phyloP scores from a whole-genome alignment of 2,329 filamentous ascomycete genomes.

The Zelopaecilomyces penicillatus region DNA sequence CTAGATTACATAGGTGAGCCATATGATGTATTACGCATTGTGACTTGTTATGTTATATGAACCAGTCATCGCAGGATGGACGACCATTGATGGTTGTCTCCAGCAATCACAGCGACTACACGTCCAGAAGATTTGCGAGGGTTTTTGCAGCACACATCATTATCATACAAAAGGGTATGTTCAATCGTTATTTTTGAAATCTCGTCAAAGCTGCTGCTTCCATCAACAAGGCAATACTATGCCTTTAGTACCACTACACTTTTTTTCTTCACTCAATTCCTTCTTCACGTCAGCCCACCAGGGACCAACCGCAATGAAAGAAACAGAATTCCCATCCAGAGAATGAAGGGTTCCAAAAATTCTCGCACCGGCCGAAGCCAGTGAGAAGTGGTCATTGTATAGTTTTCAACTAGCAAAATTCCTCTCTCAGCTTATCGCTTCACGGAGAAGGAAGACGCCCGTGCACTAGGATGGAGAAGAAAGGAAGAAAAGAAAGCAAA shows the following conservation, averaged over 20 bases:
- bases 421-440: slow-evolving; percentile 68
- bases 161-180: too few relatives aligned
- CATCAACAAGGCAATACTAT: neutral
- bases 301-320: slow-evolving; percentile 33
- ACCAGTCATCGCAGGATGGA: too few relatives aligned
- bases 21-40: too few relatives aligned
- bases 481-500: slow-evolving; percentile 33
- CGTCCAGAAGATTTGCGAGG: too few relatives aligned
- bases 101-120: too few relatives aligned
- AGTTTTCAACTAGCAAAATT: slow-evolving; percentile 88
- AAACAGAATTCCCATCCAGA: slow-evolving; percentile 19
- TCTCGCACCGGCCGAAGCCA: slow-evolving; percentile 59
- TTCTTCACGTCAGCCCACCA: slow-evolving; percentile 32
- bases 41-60: too few relatives aligned
- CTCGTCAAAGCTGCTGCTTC: too few relatives aligned
- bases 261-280: slow-evolving; percentile 13
- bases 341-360: slow-evolving; percentile 54
- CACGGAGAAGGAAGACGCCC: slow-evolving; percentile 53
- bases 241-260: neutral
- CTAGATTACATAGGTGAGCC: too few relatives aligned
- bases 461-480: slow-evolving; percentile 52
- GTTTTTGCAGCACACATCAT: too few relatives aligned
- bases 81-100: too few relatives aligned
- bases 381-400: slow-evolving; percentile 61
- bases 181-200: too few relatives aligned